A percentile compares a stretch with the other conserved stretches of the same genome.
phyloP scores from a whole-genome alignment of 148 eudicot genomes.

The Cornus suecica region DNA sequence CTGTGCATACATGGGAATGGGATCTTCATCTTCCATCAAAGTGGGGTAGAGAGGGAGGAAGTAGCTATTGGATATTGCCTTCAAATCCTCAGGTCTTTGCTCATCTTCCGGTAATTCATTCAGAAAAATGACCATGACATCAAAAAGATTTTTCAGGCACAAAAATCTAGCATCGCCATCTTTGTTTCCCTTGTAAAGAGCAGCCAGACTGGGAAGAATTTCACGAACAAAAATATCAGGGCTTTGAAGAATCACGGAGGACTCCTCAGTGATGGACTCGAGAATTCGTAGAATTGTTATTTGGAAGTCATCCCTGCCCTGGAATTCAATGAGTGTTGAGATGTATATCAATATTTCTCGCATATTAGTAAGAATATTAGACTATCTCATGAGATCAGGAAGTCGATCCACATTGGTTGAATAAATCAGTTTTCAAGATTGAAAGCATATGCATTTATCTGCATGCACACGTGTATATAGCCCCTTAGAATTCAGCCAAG shows the following conservation, averaged over 20 bases:
- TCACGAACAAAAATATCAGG: constrained; percentile 49
- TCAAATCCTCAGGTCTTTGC: constrained; percentile 47
- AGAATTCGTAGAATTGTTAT: constrained; percentile 77
- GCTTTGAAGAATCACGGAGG: constrained; percentile 46
- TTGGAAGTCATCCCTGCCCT: constrained; percentile 98
- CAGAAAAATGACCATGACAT: constrained; percentile 66
- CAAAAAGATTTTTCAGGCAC: constrained; percentile 89
- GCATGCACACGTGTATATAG: neutral
- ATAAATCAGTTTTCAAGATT: neutral
- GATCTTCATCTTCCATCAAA: constrained; percentile 90
- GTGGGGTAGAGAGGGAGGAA: constrained; percentile 88
- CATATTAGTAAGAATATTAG: neutral
- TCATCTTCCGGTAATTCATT: constrained; percentile 49
- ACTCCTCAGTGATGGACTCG: constrained; percentile 74
- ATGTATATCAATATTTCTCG: neutral
- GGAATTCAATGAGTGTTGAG: constrained; percentile 19
- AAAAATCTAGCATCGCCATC: constrained; percentile 94
- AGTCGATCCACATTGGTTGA: too few relatives aligned
- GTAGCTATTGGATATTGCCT: constrained; percentile 52
- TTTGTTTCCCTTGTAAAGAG: constrained; percentile 84
- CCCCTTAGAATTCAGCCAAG: neutral
- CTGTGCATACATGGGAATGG: constrained; percentile 91
- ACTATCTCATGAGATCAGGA: too few relatives aligned
- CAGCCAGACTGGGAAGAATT: constrained; percentile 81
- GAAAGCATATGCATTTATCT: neutral